Evolutionary conservation across 352 stramenopile genomes (phyloP).

Genomic region (Aphanomyces invadans): DNA sequence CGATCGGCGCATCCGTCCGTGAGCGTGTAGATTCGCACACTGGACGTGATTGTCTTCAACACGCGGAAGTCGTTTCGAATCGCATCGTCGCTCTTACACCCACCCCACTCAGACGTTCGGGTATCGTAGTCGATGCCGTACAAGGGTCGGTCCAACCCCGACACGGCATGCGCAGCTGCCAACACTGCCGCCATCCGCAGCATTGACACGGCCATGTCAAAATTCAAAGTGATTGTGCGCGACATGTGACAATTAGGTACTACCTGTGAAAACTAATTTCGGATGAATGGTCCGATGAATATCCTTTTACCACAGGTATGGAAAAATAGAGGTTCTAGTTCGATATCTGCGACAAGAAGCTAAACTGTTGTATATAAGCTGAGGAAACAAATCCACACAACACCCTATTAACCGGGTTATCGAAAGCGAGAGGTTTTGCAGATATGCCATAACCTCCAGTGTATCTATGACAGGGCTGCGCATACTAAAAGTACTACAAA

Average conservation of each 20-base stretch:
- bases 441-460: not conserved
- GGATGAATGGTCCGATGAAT: not conserved
- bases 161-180: not conserved
- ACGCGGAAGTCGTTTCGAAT: slow-evolving; percentile 12
- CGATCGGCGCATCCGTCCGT: slow-evolving; percentile 5
- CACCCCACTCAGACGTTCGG: not conserved
- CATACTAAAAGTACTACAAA: not conserved
- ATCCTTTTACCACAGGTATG: not conserved
- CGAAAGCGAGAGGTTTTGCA: not conserved
- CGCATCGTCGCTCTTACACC: slow-evolving; percentile 10
- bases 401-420: not conserved
- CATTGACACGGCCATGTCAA: not conserved
- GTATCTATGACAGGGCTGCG: not conserved
- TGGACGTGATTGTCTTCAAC: not conserved
- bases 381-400: no score
- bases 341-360: not conserved
- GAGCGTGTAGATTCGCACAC: slow-evolving; percentile 8
- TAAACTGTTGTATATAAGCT: no score
- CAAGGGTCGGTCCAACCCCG: slow-evolving; percentile 6
- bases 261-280: not conserved
- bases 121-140: slow-evolving; percentile 23
- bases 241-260: not conserved
- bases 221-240: not conserved
- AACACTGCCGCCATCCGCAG: not conserved
- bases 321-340: not conserved